A percentile compares a stretch with the other conserved stretches of the same genome.
Conservation (phyloP, 2,329 filamentous ascomycete genomes). For the Penicillium sp. region DNA sequence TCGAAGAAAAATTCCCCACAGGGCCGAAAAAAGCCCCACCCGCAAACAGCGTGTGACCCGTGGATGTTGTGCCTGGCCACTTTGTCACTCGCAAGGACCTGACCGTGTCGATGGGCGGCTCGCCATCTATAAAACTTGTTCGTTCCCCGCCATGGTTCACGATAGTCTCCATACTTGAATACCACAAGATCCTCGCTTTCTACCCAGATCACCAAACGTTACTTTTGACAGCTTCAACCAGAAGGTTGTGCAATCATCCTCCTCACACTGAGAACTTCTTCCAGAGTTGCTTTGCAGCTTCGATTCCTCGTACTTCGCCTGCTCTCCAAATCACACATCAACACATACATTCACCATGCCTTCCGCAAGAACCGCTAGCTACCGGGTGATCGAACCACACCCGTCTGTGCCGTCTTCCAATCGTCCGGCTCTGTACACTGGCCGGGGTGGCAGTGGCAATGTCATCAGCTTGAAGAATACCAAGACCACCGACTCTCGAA, state of each 20-base stretch:
- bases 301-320: background rate
- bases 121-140: slow-evolving; percentile 14
- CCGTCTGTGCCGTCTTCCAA: slow-evolving; percentile 48
- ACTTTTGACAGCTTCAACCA: no score
- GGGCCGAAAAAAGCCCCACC: slow-evolving; percentile 11
- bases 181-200: slow-evolving; percentile 1
- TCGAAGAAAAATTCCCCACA: slow-evolving; percentile 2
- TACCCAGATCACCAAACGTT: no score
- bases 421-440: slow-evolving; percentile 47
- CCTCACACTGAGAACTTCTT: background rate
- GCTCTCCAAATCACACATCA: slow-evolving; percentile 2
- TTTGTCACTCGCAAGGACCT: background rate
- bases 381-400: slow-evolving; percentile 57
- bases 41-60: slow-evolving; percentile 18
- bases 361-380: slow-evolving; percentile 29
- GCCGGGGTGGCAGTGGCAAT: slow-evolving; percentile 56
- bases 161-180: slow-evolving; percentile 8
- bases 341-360: slow-evolving; percentile 24
- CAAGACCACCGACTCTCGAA: slow-evolving; percentile 44
- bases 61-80: slow-evolving; percentile 19
- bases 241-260: no score
- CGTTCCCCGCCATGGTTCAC: slow-evolving; percentile 11
- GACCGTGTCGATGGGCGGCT: slow-evolving; percentile 11
- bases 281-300: slow-evolving; percentile 12
- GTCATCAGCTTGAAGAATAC: slow-evolving; percentile 48